Conservation (phyloP, 2,329 filamentous ascomycete species). For the Trichoderma gracile region DNA sequence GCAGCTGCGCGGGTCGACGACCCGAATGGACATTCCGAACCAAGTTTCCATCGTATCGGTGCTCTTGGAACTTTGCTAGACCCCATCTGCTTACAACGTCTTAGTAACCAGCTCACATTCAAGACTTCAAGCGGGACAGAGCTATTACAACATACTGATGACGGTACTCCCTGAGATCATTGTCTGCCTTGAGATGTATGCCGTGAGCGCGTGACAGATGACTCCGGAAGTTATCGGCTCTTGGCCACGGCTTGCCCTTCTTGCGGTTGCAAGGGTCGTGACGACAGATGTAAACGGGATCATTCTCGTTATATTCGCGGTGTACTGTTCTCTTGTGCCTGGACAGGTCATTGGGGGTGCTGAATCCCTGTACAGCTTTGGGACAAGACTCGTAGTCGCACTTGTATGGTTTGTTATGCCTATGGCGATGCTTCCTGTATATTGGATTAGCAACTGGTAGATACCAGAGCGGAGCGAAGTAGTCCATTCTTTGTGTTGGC, state of each 20-base stretch:
- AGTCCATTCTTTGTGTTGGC: not conserved
- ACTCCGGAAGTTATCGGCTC: conserved; percentile 82
- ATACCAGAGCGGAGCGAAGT: not conserved
- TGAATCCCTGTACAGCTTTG: conserved; percentile 62
- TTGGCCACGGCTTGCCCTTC: conserved; percentile 68
- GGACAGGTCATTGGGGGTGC: conserved; percentile 78
- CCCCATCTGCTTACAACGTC: not conserved
- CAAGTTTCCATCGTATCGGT: conserved; percentile 32
- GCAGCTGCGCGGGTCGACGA: conserved; percentile 20
- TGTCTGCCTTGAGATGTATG: conserved; percentile 39
- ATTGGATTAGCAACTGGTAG: conserved; percentile 29
- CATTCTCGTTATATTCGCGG: conserved; percentile 42
- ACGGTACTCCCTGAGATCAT: conserved; percentile 43
- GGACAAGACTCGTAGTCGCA: conserved; percentile 62
- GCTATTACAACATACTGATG: conserved; percentile 27
- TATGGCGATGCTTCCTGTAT: conserved; percentile 70
- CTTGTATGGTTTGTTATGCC: conserved; percentile 66
- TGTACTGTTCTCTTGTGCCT: conserved; percentile 77
- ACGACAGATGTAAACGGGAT: conserved; percentile 33
- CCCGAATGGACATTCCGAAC: conserved; percentile 29
- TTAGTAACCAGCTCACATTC: not conserved
- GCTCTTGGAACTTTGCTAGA: not conserved
- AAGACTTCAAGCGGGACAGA: not conserved
- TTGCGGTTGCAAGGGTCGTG: conserved; percentile 33
- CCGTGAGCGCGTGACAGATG: conserved; percentile 72